Evolutionary conservation across 164 flowering plant species (phyloP).

Genomic region (Protea cynaroides): DNA sequence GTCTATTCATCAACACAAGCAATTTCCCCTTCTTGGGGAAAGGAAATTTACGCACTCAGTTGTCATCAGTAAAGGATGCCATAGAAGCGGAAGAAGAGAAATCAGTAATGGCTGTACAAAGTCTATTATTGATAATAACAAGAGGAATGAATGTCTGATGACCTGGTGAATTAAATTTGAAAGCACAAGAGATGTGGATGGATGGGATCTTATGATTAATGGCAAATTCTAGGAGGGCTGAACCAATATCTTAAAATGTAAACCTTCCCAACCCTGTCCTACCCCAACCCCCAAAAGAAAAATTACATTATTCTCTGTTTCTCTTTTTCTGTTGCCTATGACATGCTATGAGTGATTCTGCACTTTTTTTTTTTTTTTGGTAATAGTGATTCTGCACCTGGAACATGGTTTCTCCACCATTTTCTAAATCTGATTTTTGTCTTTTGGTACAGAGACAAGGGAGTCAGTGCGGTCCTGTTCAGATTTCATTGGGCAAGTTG

Average conservation of each 20-base stretch:
- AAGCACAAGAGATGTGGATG: not conserved
- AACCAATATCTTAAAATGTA: not conserved
- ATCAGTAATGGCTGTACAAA: not conserved
- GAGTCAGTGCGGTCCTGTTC: not conserved
- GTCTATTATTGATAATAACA: not conserved
- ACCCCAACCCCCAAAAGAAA: not conserved
- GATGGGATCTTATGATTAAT: not conserved
- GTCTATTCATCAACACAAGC: not conserved
- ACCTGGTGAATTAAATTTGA: not conserved
- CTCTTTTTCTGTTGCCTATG: not conserved
- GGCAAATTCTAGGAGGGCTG: not conserved
- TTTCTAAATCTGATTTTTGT: not conserved
- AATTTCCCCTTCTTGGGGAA: slow-evolving; percentile 1
- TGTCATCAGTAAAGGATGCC: not conserved
- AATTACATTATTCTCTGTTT: too few species aligned
- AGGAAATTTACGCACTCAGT: not conserved
- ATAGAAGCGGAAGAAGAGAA: not conserved
- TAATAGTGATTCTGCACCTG: too few species aligned
- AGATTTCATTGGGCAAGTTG: not conserved
- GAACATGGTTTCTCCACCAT: too few species aligned
- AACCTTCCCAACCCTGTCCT: not conserved
- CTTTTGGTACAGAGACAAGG: not conserved
- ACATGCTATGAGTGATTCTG: not conserved
- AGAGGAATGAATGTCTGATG: slow-evolving; percentile 5
- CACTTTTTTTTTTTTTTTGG: not conserved